These are phyloP conservation scores for Beauveria sp. DNA, from an alignment of 2,329 filamentous ascomycete genomes.

Conservation along the genomic window DNA sequence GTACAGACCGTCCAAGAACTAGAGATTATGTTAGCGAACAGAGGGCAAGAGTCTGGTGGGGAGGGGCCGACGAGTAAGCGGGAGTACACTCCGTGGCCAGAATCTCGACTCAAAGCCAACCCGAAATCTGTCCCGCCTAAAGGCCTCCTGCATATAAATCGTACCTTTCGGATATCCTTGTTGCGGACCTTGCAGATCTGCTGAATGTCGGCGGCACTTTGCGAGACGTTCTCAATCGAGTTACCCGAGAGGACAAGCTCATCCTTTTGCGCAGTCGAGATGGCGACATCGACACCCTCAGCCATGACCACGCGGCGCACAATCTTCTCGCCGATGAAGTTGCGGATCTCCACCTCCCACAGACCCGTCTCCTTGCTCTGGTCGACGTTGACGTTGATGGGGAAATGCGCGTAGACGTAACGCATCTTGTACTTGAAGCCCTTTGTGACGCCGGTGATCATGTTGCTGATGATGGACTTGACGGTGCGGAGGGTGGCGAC, in stretches of 20 bases:
- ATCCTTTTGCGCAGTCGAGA: conserved; percentile 92
- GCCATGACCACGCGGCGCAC: conserved; percentile 88
- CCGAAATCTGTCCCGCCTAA: not conserved
- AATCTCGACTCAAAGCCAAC: not conserved
- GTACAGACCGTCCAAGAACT: conserved; percentile 99
- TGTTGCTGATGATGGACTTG: conserved; percentile 96
- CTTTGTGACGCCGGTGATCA: conserved; percentile 97
- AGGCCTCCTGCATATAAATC: not conserved
- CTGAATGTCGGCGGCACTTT: conserved; percentile 98
- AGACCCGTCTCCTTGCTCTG: conserved; percentile 88
- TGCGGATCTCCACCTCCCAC: conserved; percentile 95
- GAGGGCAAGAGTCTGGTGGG: not conserved
- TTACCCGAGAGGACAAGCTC: conserved; percentile 90
- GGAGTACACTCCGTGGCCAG: no score
- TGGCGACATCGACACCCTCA: conserved; percentile 80
- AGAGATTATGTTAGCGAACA: conserved; percentile 19
- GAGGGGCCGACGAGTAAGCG: not conserved
- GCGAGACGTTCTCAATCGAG: conserved; percentile 94
- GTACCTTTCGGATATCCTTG: conserved; percentile 99
- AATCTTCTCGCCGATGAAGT: conserved; percentile 99
- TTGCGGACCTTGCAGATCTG: conserved; percentile 99
- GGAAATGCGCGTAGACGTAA: conserved; percentile 99
- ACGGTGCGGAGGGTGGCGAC: conserved; percentile 97
- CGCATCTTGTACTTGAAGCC: conserved; percentile 99
- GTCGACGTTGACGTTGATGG: conserved; percentile 99